Evolutionary conservation across 2,329 filamentous ascomycete genomes (phyloP).

Genomic region (Sarocladiaceae sp.): DNA sequence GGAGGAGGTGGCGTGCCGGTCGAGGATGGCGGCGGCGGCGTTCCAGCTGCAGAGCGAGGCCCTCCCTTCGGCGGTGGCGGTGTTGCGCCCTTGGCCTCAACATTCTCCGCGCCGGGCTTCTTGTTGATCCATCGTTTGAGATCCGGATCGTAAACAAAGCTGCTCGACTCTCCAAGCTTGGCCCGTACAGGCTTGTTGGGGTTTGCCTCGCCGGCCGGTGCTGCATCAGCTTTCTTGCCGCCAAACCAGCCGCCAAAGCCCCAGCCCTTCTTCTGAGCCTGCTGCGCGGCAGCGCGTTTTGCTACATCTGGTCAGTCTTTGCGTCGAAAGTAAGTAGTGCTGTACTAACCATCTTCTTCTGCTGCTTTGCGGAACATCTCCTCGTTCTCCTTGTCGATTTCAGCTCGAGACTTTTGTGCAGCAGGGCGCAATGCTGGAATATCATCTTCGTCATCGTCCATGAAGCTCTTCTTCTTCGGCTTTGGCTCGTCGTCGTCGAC

Average conservation of each 20-base stretch:
- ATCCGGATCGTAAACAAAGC: conserved; percentile 92
- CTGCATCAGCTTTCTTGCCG: conserved; percentile 49
- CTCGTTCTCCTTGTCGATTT: conserved; percentile 72
- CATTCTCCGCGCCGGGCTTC: conserved; percentile 65
- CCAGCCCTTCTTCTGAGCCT: conserved; percentile 60
- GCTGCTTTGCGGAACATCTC: conserved; percentile 82
- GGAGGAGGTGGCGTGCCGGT: conserved; percentile 26
- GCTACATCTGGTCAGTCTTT: conserved; percentile 33
- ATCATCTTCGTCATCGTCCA: conserved; percentile 77
- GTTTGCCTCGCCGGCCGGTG: conserved; percentile 29
- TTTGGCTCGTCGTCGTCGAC: conserved; percentile 42
- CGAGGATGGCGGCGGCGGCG: conserved; percentile 37
- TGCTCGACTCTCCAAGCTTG: conserved; percentile 89
- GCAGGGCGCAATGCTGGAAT: conserved; percentile 40
- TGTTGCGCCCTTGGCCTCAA: conserved; percentile 54
- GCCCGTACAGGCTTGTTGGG: conserved; percentile 71
- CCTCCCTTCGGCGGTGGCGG: conserved; percentile 70
- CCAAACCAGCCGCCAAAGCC: conserved; percentile 82
- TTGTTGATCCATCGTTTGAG: conserved; percentile 98
- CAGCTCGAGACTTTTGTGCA: conserved; percentile 54
- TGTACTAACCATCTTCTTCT: conserved; percentile 59
- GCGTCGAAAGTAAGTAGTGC: not conserved
- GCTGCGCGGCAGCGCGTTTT: conserved; percentile 49
- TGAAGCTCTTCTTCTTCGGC: conserved; percentile 69
- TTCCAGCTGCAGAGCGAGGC: conserved; percentile 46